These are phyloP conservation scores for Pugionium cornutum DNA, from an alignment of 345 rosid species.

Conservation along the genomic window DNA sequence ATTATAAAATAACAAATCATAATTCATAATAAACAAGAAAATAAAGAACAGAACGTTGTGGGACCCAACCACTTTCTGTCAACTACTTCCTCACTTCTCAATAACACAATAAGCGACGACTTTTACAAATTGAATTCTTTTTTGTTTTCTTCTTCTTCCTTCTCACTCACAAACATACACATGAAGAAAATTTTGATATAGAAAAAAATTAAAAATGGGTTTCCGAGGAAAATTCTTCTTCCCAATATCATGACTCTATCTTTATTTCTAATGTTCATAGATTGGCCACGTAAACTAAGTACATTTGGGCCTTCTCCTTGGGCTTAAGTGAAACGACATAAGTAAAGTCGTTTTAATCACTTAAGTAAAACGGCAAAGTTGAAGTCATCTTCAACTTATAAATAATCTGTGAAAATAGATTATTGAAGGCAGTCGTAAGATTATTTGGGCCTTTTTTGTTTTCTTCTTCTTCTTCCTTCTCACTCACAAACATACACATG, in stretches of 20 bases:
- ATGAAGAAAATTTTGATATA: neutral
- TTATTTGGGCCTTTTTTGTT: neutral
- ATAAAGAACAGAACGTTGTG: constrained; percentile 34
- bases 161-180: constrained; percentile 1
- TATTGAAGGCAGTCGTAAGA: too few relatives aligned
- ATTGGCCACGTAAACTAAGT: too few relatives aligned
- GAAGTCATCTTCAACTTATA: too few relatives aligned
- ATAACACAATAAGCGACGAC: constrained; percentile 34
- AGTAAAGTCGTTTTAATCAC: too few relatives aligned
- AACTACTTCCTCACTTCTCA: constrained; percentile 25
- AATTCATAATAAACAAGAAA: neutral
- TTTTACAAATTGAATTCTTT: constrained; percentile 14
- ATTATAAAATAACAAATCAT: too few relatives aligned
- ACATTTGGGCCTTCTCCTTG: too few relatives aligned
- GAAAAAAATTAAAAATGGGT: constrained; percentile 12
- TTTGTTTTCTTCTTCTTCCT: neutral
- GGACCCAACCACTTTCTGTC: constrained; percentile 38
- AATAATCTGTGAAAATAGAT: too few relatives aligned
- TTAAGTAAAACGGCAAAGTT: too few relatives aligned
- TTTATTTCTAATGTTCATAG: too few relatives aligned
- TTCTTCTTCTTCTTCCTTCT: neutral
- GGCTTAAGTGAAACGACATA: too few relatives aligned
- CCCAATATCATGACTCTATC: constrained; percentile 67
- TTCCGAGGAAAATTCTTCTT: constrained; percentile 49
- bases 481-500: constrained; percentile 6